Evolutionary conservation across 345 rosid species (phyloP), one percentile per base, ranked within the genome.

Genomic region (Eucalyptus sp.): DNA sequence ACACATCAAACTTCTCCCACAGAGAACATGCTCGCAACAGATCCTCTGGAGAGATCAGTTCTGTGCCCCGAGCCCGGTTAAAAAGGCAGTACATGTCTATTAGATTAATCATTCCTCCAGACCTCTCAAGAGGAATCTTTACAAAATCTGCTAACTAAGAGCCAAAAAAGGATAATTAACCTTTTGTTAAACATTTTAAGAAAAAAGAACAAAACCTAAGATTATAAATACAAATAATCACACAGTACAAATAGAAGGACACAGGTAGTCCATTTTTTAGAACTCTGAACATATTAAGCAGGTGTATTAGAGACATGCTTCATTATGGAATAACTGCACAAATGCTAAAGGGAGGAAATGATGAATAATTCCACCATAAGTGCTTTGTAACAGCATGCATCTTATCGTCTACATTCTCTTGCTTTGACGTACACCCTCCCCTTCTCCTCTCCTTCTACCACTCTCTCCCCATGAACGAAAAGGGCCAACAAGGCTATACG

Each of bases 41-140:
- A 93, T 98, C 99, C 87, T 98, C 99, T 16, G 99, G 99, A 31
- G 99, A 98, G 76, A 97, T 98, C 93, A 98, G 91, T 89, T 95
- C 99, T 96, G 96, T 98, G 89, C 99, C 99, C 49, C 99, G 95
- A 87, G 99, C 99, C 87, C 99, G 99, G 88, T 96, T 97, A 92
- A 97, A 96, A 90, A 96, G 97, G 92, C 98, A 98, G 90, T 96
- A 97, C 83, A 95, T 92, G 91, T 98, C 99, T 86, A 96, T 95
- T 89, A 96, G 99, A 90, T 95, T 97, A 90, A 98, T 96, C 99
- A 98, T 95, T 54, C 99, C 99, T 84, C 99, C 99, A 87, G 97
- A 95, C 94, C 93, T 95, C 92, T 97, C 97, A 68, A 97, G 91
- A 7, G 99, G 99, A 89, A 93, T 89, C 93, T 94, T 96, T 76